A percentile compares a stretch with the other conserved stretches of the same genome.
Evolutionary conservation across 192 early-diverging fungal genomes (phyloP).

Genomic region (Coemansia erecta): DNA sequence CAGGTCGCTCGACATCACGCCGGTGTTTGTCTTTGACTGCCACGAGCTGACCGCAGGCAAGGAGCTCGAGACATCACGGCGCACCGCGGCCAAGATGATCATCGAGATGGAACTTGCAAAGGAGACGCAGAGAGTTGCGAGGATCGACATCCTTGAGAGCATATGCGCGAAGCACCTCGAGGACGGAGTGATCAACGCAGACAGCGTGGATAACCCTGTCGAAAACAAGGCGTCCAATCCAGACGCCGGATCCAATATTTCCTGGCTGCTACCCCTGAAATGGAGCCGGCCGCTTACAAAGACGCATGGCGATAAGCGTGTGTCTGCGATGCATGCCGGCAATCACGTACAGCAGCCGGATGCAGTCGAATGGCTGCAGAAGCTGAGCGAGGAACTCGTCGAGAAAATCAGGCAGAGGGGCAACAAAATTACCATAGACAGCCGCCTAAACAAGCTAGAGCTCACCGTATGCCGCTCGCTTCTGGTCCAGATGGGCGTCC

Average conservation of each 20-base stretch:
- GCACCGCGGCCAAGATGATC: background rate
- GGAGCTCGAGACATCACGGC: slow-evolving; percentile 38
- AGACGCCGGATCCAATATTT: background rate
- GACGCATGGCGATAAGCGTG: background rate
- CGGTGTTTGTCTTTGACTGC: slow-evolving; percentile 74
- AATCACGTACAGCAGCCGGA: slow-evolving; percentile 1
- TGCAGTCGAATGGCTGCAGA: slow-evolving; percentile 7
- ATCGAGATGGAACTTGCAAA: slow-evolving; percentile 15
- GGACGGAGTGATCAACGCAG: background rate
- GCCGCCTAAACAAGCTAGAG: slow-evolving; percentile 19
- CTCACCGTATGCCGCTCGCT: slow-evolving; percentile 9
- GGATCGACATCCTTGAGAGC: slow-evolving; percentile 15
- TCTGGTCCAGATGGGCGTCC: slow-evolving; percentile 17
- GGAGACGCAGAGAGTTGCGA: slow-evolving; percentile 15
- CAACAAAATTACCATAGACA: background rate
- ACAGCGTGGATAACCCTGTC: background rate
- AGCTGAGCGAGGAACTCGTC: slow-evolving; percentile 21
- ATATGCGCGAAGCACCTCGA: slow-evolving; percentile 8
- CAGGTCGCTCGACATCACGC: slow-evolving; percentile 55
- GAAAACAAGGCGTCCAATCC: background rate
- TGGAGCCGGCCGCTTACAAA: too few species aligned
- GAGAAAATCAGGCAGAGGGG: background rate
- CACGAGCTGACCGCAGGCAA: slow-evolving; percentile 54
- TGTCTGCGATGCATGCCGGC: slow-evolving; percentile 4
- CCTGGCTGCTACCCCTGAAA: too few species aligned